phyloP scores from a whole-genome alignment of 805 yeast genomes.

The Candida bentonensis region DNA sequence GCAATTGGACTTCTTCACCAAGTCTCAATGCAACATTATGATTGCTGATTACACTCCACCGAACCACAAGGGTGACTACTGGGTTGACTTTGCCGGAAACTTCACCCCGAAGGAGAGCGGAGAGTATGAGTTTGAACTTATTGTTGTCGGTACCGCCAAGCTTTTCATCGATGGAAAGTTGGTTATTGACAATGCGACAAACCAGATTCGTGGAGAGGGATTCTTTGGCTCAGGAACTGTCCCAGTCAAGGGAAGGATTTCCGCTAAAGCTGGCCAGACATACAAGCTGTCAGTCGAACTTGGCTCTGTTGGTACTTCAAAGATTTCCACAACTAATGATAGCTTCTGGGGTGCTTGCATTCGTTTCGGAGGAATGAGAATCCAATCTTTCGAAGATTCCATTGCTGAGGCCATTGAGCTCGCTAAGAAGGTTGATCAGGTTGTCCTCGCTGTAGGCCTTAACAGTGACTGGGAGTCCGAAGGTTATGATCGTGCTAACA shows the following conservation, averaged over 20 bases:
- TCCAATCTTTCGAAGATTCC: constrained; percentile 20
- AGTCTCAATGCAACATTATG: background rate
- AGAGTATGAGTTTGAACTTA: constrained; percentile 36
- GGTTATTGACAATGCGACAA: constrained; percentile 41
- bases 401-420: constrained; percentile 31
- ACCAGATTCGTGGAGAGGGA: constrained; percentile 34
- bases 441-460: constrained; percentile 36
- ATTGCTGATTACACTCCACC: constrained; percentile 5
- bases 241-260: constrained; percentile 30
- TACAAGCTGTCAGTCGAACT: constrained; percentile 36
- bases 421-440: constrained; percentile 40
- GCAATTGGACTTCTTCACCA: background rate
- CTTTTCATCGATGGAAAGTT: constrained; percentile 37
- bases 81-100: constrained; percentile 30
- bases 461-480: constrained; percentile 46
- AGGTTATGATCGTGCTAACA: constrained; percentile 38
- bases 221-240: constrained; percentile 43
- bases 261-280: constrained; percentile 28
- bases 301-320: constrained; percentile 34
- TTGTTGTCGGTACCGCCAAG: constrained; percentile 41
- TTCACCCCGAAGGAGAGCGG: constrained; percentile 36
- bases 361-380: constrained; percentile 21
- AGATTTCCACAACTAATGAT: constrained; percentile 5
- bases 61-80: constrained; percentile 17
- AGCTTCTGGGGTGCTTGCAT: constrained; percentile 24